Evolutionary conservation across 2,329 filamentous ascomycete species (phyloP), one percentile per base, ranked within the genome.

Genomic region (Fusarium sp.): DNA sequence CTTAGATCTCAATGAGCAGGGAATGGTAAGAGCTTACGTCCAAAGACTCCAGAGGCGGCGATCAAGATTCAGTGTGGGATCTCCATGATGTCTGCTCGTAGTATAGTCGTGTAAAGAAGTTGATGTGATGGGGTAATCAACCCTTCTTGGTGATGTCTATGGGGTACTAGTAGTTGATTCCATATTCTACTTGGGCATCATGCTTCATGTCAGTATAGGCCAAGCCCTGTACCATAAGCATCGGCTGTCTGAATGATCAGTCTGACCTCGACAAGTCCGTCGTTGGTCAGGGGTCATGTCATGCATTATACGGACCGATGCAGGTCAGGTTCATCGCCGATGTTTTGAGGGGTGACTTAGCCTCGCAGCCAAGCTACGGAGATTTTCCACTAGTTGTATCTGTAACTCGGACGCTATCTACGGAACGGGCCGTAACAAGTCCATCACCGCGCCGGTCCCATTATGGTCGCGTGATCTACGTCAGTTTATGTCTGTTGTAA

Each of bases 111-210:
- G 47, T 50, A n/a, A 50, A 25, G 10, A 37, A 50, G 21, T 37
- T 37, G 47, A 50, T 50, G 11, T 25, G 30, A 25, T 37, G 47
- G 20, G 20, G 20, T 2, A 25, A n/a, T 11, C 37, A 11, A 37
- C 21, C 30, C 20, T 50, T 50, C 16, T 37, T 50, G 21, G 47
- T n/a, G 47, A 50, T 50, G 30, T 25, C 11, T 50, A 50, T n/a
- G 30, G 30, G 48, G 48, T 50, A 50, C 48, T 37, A 50, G 48
- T 50, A 50, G 30, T 50, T 50, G 48, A 50, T 50, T 32, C 48
- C 48, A 50, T 37, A 10, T 37, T n/a, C 10, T 37, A 37, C 30
- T 50, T 50, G 47, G 25, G 25, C 4, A 50, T 7, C 28, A 14
- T 37, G 20, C 4, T 37, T n/a, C 47, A 50, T 25, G 3, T 10